Evolutionary conservation across 352 stramenopile species (phyloP), one percentile per base, ranked within the genome.

Genomic region (Globisporangium paroecandrum): DNA sequence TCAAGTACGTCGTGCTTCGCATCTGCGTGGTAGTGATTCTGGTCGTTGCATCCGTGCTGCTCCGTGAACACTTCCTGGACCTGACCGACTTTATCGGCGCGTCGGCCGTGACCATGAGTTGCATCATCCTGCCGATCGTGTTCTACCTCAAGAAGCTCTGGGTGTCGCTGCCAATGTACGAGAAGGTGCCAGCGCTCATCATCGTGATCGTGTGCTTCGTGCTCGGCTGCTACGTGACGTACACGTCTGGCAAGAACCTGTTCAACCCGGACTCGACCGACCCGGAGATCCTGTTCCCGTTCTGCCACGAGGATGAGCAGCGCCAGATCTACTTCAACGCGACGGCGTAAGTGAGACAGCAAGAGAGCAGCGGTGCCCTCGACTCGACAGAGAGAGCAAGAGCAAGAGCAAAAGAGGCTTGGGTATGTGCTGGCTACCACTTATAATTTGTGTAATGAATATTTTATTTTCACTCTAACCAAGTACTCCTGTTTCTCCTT

Each of bases 121-220:
- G 69, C 38, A 77, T 77, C 41, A 69, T 76, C 24, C 55, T 77
- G 27, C 71, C 71, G 12, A 75, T 74, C 54, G 49, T 73, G 59
- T 74, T 70, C 41, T 66, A 70, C 58, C 49, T 66, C 27, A 70
- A 70, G 51, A 51, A 62, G n/a, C 58, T 74, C 15, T 74, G 69
- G 76, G 73, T 25, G 68, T 76, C 24, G 36, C 55, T 77, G 69
- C 34, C 51, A 22, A 29, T 29, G 29, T 74, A 58, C 46, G 69
- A 73, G 53, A 73, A 74, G 38, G 34, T 71, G 0, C 46, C 55
- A 6, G 69, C 64, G 49, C 36, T 74, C 47, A 13, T 67, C 3
- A 47, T 74, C 3, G 57, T 70, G 9, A 1, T 75, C 36, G 68
- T 75, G 2, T 75, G 70, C 61, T 60, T 62, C n/a, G 56, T 20